These are phyloP conservation scores for Plasmodium reichenowi DNA, from an alignment of 169 alveolate genomes.

Conservation along the genomic window DNA sequence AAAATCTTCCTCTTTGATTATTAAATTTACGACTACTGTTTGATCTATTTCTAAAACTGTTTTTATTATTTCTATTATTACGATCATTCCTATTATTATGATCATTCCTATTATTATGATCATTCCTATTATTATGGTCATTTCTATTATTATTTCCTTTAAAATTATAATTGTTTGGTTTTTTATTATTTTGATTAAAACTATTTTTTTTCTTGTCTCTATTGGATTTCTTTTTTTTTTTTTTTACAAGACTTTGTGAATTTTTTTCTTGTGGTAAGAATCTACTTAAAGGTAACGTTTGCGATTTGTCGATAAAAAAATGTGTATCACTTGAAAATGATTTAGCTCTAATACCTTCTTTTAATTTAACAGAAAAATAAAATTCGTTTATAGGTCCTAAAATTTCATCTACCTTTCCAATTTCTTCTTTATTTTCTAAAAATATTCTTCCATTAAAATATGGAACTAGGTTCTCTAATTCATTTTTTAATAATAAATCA, in stretches of 20 bases:
- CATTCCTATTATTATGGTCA: constrained; percentile 75
- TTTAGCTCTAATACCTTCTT: constrained; percentile 89
- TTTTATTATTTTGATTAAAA: constrained; percentile 46
- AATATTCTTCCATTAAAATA: constrained; percentile 95
- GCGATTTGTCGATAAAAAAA: constrained; percentile 88
- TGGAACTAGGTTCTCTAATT: constrained; percentile 92
- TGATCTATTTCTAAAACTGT: constrained; percentile 40
- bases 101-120: constrained; percentile 62
- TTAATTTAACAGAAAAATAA: constrained; percentile 90
- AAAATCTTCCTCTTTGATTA: constrained; percentile 67
- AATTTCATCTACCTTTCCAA: constrained; percentile 96
- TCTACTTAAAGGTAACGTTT: constrained; percentile 90
- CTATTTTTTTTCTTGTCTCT: constrained; percentile 77
- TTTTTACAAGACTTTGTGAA: constrained; percentile 59
- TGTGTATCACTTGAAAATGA: constrained; percentile 87
- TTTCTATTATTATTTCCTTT: constrained; percentile 77
- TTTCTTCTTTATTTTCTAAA: constrained; percentile 94
- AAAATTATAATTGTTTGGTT: constrained; percentile 73
- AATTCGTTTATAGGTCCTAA: constrained; percentile 94
- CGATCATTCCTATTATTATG: constrained; percentile 76
- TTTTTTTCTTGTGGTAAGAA: constrained; percentile 83
- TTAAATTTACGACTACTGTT: constrained; percentile 46
- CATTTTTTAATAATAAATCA: constrained; percentile 91
- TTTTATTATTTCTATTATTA: constrained; percentile 23
- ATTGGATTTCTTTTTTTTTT: constrained; percentile 79